Evolutionary conservation across 2,329 filamentous ascomycete species (phyloP).

Genomic region (Trichoderma afroharzianum): DNA sequence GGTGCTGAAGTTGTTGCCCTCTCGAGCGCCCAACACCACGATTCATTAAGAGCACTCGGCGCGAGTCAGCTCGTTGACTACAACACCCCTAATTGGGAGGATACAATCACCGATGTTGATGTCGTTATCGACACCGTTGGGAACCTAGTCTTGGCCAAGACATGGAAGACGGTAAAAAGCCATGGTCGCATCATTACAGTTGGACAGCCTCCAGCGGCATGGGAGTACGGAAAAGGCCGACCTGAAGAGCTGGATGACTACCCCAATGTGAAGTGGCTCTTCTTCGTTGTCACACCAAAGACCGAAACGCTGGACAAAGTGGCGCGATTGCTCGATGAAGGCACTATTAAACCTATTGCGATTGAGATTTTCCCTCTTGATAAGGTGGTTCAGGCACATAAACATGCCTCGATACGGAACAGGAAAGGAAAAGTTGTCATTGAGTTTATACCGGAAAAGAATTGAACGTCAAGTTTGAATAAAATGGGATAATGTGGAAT

Average conservation of each 20-base stretch:
- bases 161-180: conserved; percentile 30
- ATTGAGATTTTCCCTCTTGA: conserved; percentile 25
- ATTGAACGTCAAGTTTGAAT: neutral
- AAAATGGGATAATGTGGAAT: neutral
- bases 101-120: conserved; percentile 24
- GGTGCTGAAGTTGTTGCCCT: conserved; percentile 28
- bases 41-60: conserved; percentile 22
- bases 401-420: conserved; percentile 22
- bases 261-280: conserved; percentile 25
- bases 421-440: conserved; percentile 28
- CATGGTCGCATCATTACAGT: conserved; percentile 34
- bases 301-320: conserved; percentile 21
- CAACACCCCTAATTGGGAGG: conserved; percentile 23
- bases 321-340: conserved; percentile 24
- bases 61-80: conserved; percentile 29
- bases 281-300: conserved; percentile 30
- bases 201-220: conserved; percentile 32
- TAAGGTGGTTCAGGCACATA: conserved; percentile 28
- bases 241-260: conserved; percentile 21
- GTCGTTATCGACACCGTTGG: conserved; percentile 33
- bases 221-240: conserved; percentile 27
- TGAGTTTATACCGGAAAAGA: conserved; percentile 21
- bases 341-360: conserved; percentile 20
- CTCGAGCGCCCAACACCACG: conserved; percentile 24
- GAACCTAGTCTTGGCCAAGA: conserved; percentile 25